Conservation (phyloP, 108 stramenopile species). For the Skeletonema grethae region DNA sequence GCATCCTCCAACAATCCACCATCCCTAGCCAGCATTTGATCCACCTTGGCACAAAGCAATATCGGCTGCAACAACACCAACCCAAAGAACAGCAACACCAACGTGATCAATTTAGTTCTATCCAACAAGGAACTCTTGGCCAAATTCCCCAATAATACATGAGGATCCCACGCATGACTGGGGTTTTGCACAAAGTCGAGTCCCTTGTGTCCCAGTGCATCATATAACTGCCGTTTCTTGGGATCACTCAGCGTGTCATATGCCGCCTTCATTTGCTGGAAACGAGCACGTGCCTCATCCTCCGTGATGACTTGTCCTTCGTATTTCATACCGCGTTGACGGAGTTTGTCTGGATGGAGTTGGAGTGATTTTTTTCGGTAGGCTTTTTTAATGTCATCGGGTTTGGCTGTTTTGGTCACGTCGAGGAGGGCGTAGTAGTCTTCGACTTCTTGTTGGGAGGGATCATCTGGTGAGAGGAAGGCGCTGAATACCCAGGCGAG, state of each 20-base stretch:
- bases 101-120: constrained; percentile 61
- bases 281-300: constrained; percentile 65
- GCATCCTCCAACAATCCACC: constrained; percentile 56
- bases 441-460: constrained; percentile 5
- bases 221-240: constrained; percentile 65
- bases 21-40: constrained; percentile 57
- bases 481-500: constrained; percentile 65
- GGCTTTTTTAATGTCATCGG: constrained; percentile 80
- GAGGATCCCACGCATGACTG: constrained; percentile 54
- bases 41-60: constrained; percentile 72
- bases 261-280: constrained; percentile 80
- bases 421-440: constrained; percentile 76
- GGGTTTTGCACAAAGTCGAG: constrained; percentile 48
- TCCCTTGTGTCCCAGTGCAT: constrained; percentile 41
- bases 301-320: constrained; percentile 39
- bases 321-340: constrained; percentile 68
- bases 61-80: constrained; percentile 74
- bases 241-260: constrained; percentile 64
- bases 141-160: constrained; percentile 66
- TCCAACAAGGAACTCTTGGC: constrained; percentile 51
- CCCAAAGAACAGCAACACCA: constrained; percentile 49
- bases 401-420: constrained; percentile 49
- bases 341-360: constrained; percentile 85
- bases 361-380: constrained; percentile 71
- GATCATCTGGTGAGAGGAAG: constrained; percentile 64